Percentiles rank a stretch among this genome's conserved stretches.
Evolutionary conservation across 2,329 filamentous ascomycete species (phyloP).

Genomic region (Trichoderma sp.): DNA sequence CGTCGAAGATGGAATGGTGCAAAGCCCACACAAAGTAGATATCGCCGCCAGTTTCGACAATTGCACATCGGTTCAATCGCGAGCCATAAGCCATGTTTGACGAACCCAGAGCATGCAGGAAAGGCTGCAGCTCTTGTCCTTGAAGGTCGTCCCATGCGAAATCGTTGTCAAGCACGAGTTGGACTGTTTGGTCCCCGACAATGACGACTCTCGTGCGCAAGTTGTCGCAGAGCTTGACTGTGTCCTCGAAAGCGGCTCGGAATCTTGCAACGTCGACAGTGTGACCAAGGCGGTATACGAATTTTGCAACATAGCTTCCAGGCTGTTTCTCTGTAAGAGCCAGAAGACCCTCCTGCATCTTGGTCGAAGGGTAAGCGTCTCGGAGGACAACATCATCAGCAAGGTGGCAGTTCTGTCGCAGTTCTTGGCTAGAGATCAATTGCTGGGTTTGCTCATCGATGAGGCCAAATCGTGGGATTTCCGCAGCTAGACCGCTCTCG

Average conservation of each 20-base stretch:
- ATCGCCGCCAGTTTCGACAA: not conserved
- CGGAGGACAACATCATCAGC: not conserved
- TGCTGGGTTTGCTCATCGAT: not conserved
- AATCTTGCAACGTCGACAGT: slow-evolving; percentile 5
- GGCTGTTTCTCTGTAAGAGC: slow-evolving; percentile 1
- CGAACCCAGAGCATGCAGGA: not conserved
- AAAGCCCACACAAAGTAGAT: slow-evolving; percentile 33
- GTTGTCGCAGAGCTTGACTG: not conserved
- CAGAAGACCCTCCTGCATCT: not conserved
- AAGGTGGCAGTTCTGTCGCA: not conserved
- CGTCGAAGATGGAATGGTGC: slow-evolving; percentile 38
- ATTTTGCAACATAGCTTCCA: slow-evolving; percentile 7
- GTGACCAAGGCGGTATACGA: not conserved
- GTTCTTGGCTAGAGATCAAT: not conserved
- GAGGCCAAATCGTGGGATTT: not conserved
- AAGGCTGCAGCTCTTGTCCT: not conserved
- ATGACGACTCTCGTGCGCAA: slow-evolving; percentile 30
- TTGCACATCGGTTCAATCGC: not conserved
- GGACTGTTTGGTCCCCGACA: not conserved
- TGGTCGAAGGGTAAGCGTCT: not conserved
- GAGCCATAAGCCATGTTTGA: slow-evolving; percentile 8
- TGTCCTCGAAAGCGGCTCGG: slow-evolving; percentile 26
- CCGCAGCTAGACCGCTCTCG: not conserved
- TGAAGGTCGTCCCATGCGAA: not conserved
- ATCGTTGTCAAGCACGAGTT: slow-evolving; percentile 8